phyloP scores from a whole-genome alignment of 2,329 filamentous ascomycete genomes.

The Fusarium nelsonii region DNA sequence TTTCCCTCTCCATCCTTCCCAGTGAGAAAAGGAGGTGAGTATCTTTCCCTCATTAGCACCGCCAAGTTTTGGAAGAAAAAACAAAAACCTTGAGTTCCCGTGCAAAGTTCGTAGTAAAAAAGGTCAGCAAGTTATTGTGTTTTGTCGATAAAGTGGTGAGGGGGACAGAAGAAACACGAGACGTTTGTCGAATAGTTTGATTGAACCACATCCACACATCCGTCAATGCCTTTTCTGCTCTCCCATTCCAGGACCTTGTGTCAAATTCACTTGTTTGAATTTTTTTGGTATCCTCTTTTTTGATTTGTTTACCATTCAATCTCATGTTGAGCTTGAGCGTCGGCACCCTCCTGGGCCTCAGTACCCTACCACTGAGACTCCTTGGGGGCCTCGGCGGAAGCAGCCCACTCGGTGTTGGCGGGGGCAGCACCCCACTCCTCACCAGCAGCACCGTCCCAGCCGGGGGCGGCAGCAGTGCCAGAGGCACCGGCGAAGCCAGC shows the following conservation, averaged over 20 bases:
- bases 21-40: constrained; percentile 66
- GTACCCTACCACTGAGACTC: constrained; percentile 65
- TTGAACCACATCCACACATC: constrained; percentile 45
- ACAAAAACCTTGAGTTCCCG: constrained; percentile 55
- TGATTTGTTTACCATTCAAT: constrained; percentile 39
- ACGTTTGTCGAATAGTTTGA: constrained; percentile 46
- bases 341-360: constrained; percentile 35
- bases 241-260: constrained; percentile 24
- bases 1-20: constrained; percentile 79
- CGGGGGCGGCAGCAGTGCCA: constrained; percentile 59
- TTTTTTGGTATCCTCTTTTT: constrained; percentile 40
- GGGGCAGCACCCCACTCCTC: constrained; percentile 75
- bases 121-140: constrained; percentile 15
- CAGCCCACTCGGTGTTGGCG: constrained; percentile 77
- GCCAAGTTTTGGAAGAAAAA: constrained; percentile 61
- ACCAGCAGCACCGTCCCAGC: constrained; percentile 69
- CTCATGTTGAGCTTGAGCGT: neutral
- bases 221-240: constrained; percentile 34
- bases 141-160: constrained; percentile 35
- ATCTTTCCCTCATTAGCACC: constrained; percentile 99
- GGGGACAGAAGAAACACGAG: constrained; percentile 27
- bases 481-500: constrained; percentile 75
- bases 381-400: constrained; percentile 68
- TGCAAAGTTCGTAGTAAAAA: constrained; percentile 23
- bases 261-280: constrained; percentile 32